A percentile compares a stretch with the other conserved stretches of the same genome.
phyloP scores from a whole-genome alignment of 257 asterid species.

The Nicotiana noctiflora region DNA sequence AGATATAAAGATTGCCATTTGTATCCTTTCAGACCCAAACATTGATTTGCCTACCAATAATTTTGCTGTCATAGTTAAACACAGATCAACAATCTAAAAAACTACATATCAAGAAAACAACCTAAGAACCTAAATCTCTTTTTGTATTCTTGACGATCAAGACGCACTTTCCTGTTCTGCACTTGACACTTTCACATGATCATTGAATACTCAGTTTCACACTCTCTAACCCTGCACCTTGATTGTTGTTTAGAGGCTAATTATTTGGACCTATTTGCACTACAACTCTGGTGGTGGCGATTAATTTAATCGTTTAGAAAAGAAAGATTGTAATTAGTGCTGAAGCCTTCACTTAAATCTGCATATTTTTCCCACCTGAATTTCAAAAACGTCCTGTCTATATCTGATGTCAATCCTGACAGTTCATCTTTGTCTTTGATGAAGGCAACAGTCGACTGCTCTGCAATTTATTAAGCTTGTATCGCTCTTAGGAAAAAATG shows the following conservation, averaged over 20 bases:
- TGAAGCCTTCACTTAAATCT: not conserved
- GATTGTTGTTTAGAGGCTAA: not conserved
- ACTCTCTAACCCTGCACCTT: not conserved
- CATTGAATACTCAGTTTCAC: not conserved
- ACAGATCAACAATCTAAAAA: not conserved
- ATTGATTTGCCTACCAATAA: not conserved
- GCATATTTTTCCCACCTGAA: not conserved
- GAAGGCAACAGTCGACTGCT: not conserved
- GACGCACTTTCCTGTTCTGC: not conserved
- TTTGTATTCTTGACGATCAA: not conserved
- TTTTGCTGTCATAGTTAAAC: not conserved
- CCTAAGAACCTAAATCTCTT: not conserved
- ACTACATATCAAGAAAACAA: not conserved
- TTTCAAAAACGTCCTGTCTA: not conserved
- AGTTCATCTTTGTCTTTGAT: not conserved
- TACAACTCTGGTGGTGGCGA: not conserved
- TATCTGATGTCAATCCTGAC: not conserved
- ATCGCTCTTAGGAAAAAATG: not conserved
- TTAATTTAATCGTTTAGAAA: not conserved
- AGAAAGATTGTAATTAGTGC: not conserved
- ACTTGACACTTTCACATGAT: not conserved
- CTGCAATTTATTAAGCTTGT: not conserved
- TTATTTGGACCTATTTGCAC: not conserved
- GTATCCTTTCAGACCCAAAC: not conserved
- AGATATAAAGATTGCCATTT: not conserved